Percentiles rank a stretch among this genome's conserved stretches.
phyloP scores from a whole-genome alignment of 2,329 filamentous ascomycete genomes.

The Trichoderma sp. region DNA sequence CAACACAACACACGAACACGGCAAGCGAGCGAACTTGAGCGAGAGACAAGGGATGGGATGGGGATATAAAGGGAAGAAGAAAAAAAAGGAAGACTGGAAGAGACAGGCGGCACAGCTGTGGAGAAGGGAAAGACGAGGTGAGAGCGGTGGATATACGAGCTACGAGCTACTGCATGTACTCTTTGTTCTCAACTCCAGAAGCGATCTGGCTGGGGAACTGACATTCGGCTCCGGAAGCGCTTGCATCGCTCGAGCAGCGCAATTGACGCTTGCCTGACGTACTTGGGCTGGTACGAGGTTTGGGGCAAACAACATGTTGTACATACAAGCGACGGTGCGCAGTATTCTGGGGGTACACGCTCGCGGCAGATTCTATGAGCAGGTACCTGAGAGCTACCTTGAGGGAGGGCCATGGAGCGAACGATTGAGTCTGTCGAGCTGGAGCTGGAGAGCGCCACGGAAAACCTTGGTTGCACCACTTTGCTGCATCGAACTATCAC shows the following conservation, averaged over 20 bases:
- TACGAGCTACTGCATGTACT: neutral
- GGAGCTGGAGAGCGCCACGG: constrained; percentile 9
- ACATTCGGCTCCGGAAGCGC: constrained; percentile 15
- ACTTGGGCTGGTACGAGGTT: neutral
- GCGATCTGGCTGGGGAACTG: constrained; percentile 1
- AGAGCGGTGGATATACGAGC: neutral
- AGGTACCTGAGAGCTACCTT: neutral
- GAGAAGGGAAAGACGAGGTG: constrained; percentile 9
- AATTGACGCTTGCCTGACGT: constrained; percentile 21
- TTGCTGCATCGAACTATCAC: neutral
- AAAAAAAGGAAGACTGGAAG: constrained; percentile 16
- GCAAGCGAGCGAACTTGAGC: constrained; percentile 13
- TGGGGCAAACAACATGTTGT: constrained; percentile 1
- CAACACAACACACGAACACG: constrained; percentile 1
- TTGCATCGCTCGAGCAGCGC: constrained; percentile 6
- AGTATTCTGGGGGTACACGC: neutral
- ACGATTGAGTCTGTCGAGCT: neutral
- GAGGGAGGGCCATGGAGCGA: neutral
- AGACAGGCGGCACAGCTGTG: constrained; percentile 6
- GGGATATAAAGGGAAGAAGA: constrained; percentile 6
- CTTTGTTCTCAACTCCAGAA: neutral
- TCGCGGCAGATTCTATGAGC: neutral
- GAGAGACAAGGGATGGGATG: constrained; percentile 14
- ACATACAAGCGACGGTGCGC: neutral
- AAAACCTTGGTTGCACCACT: constrained; percentile 8